These are phyloP conservation scores for Lachancea nothofagi DNA, from an alignment of 805 yeast species.

Conservation along the genomic window DNA sequence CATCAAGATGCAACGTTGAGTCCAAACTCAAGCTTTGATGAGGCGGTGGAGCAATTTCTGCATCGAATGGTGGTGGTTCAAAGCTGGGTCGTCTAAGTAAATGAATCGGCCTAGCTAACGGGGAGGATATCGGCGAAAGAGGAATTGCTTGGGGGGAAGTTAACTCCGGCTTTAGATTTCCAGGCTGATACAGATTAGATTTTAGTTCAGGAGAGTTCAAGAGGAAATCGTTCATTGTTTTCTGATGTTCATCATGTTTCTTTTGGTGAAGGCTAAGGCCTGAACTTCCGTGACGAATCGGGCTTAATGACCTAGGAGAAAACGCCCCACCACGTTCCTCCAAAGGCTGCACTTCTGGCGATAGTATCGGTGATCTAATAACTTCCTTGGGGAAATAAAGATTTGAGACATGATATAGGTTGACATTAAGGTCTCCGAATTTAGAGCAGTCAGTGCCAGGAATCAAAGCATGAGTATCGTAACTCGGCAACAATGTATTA, in stretches of 20 bases:
- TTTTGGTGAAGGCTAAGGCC: conserved; percentile 2
- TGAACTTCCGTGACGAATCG: conserved; percentile 8
- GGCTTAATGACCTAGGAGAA: conserved; percentile 14
- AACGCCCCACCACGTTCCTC: conserved; percentile 30
- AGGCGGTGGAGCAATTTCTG: conserved; percentile 37
- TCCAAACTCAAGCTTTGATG: conserved; percentile 8
- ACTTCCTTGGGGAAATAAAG: conserved; percentile 38
- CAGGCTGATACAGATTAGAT: conserved; percentile 54
- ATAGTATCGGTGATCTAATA: conserved; percentile 42
- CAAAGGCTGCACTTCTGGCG: conserved; percentile 50
- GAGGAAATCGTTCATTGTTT: conserved; percentile 4
- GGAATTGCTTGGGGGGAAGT: conserved; percentile 66
- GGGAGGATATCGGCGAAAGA: conserved; percentile 44
- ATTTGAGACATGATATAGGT: conserved; percentile 33
- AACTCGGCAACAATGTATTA: conserved; percentile 71
- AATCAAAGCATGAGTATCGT: conserved; percentile 36
- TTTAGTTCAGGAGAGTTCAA: conserved; percentile 31
- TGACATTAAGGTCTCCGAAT: conserved; percentile 19
- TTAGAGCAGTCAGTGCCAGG: conserved; percentile 14
- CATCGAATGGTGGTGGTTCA: conserved; percentile 62
- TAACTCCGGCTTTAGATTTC: conserved; percentile 39
- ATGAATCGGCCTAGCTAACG: conserved; percentile 48
- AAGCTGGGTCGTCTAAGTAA: conserved; percentile 48
- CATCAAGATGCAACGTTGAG: not conserved
- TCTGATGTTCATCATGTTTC: conserved; percentile 3